Evolutionary conservation across 179 eudicot genomes (phyloP).

Genomic region (Patellifolia procumbens): DNA sequence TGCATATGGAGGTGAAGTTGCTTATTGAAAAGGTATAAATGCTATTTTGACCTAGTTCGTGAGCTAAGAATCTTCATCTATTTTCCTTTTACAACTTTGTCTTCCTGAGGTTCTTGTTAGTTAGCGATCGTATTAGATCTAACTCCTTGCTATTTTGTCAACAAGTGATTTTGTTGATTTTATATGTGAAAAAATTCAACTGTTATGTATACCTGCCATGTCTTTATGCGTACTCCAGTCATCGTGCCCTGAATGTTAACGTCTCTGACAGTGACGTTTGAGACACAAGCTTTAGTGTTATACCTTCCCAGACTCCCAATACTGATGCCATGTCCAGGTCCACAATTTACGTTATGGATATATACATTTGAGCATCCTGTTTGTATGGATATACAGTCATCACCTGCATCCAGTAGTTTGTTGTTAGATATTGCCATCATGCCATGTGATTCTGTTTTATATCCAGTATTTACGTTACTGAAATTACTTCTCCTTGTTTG

Average conservation of each 20-base stretch:
- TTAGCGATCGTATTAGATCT: not conserved
- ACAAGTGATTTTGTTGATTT: not conserved
- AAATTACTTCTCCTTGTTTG: conserved; percentile 5
- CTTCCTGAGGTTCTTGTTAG: not conserved
- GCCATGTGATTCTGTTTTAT: conserved; percentile 15
- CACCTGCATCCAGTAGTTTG: conserved; percentile 56
- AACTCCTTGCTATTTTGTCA: not conserved
- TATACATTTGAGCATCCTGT: conserved; percentile 83
- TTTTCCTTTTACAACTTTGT: not conserved
- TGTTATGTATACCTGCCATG: conserved; percentile 83
- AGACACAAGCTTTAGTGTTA: conserved; percentile 76
- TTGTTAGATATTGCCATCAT: conserved; percentile 8
- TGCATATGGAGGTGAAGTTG: not conserved
- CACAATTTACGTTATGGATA: conserved; percentile 77
- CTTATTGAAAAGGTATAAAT: not conserved
- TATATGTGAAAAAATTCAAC: not conserved
- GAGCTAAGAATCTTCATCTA: not conserved
- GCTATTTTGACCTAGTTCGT: not conserved
- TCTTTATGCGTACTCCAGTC: conserved; percentile 91
- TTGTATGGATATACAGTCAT: conserved; percentile 91
- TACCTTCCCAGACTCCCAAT: conserved; percentile 90
- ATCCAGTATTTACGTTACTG: conserved; percentile 4
- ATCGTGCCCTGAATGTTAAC: conserved; percentile 64
- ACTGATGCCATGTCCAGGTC: conserved; percentile 98
- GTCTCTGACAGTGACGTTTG: conserved; percentile 78